Evolutionary conservation across 208 protist species (phyloP).

Genomic region (Endotrypanum monterogeii): DNA sequence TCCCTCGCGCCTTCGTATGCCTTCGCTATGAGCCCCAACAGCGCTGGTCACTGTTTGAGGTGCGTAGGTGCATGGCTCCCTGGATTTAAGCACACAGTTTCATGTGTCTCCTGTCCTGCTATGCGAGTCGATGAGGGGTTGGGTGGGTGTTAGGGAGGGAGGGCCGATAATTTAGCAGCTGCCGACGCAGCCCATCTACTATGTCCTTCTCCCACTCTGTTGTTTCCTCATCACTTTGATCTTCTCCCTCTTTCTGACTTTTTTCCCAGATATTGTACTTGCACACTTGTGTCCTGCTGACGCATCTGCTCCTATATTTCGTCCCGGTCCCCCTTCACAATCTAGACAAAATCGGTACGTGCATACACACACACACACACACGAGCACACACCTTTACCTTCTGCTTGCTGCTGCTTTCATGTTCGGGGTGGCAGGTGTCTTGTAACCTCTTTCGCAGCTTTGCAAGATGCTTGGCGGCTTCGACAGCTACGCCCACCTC

Average conservation of each 20-base stretch:
- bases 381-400: neutral
- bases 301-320: neutral
- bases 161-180: neutral
- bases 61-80: neutral
- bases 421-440: neutral
- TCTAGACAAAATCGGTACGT: neutral
- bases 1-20: neutral
- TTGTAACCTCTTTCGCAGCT: neutral
- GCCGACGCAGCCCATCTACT: neutral
- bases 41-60: neutral
- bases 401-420: neutral
- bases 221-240: neutral
- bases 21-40: neutral
- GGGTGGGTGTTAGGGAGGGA: neutral
- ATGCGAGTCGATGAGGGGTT: neutral
- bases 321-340: neutral
- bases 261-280: neutral
- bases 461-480: slow-evolving; percentile 42
- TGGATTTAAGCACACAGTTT: neutral
- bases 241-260: neutral
- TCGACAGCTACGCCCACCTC: slow-evolving; percentile 77
- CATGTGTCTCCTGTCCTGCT: neutral
- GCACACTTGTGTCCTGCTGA: neutral
- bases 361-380: neutral
- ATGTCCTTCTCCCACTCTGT: neutral